Base-by-base conservation (phyloP, 306 rosid species). In the Myrica gale region DNA sequence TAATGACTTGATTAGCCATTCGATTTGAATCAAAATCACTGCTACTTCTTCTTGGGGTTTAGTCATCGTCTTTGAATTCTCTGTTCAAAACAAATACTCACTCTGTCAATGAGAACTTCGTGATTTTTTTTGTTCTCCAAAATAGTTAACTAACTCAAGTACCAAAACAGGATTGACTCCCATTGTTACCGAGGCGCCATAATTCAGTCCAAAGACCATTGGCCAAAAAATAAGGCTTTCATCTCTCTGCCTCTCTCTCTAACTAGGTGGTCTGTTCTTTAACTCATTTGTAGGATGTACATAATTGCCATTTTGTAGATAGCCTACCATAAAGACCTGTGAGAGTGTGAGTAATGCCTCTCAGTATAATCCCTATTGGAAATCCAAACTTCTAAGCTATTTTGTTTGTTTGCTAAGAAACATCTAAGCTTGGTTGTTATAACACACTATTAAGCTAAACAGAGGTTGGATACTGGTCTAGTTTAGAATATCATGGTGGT, bases 11-110 rank as follows among this genome's bases (percentile, higher is more conserved):
- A 78, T 51, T 82, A 81, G 77, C 84, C 75, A 71, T 76, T 13
- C 20, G 50, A 74, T 54, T 62, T 32, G 55, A 76, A 47, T 69
- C 75, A 71, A 88, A 83, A 82, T 78, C 84, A 9, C 62, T n/a
- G 17, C 75, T 81, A 53, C 67, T 45, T 74, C 66, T 67, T 71
- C 75, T 52, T 32, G 60, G 72, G 76, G 50, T 80, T 89, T 88
- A 93, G 82, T 93, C 98, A 68, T 93, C 98, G 66, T 93, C 98
- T 80, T 93, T 93, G 80, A 89, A 93, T 82, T 92, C 98, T 82
- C 98, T 92, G 98, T 72, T 75, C 75, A 86, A 78, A 52, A 78
- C 69, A 70, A 73, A 68, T 71, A 44, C 61, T 32, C 37, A 32
- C 3, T 32, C 37, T 32, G 37, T 32, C 3, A 32, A 32, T 32